Evolutionary conservation across 2,329 filamentous ascomycete species (phyloP), one percentile per base, ranked within the genome.

Genomic region (Pseudofabraea citricarpa): DNA sequence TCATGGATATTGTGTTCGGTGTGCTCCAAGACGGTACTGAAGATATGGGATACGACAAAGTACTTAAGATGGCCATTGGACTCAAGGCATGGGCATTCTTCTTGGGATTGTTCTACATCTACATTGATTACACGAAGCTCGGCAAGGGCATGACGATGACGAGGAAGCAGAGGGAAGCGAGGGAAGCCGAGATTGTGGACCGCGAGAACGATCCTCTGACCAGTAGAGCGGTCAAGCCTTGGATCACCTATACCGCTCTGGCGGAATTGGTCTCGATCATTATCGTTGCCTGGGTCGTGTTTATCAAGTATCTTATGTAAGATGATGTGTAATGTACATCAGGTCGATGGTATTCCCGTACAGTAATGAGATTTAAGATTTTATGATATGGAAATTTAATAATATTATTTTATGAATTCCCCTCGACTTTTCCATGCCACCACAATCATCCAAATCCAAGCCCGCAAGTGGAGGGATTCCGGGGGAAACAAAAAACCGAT

Each of bases 1-100:
- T 59, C 18, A 53, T 59, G 9, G 56, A 59, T 29, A 59, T 58
- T 53, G 57, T 58, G 40, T 48, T 56, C 6, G 55, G 56, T 2
- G 44, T 50, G 8, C 43, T 58, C 13, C 53, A 59, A n/a, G 56
- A 57, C 36, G 54, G 54, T 12, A 59, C 56, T 0, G 54, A 52
- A 6, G 50, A 48, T n/a, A 40, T 42, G 7, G 57, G 53, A 3
- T 59, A 59, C 27, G 51, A 58, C 40, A 47, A 50, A 1, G 56
- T 57, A 6, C 43, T 58, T 16, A 49, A 46, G 1, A 57, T 58
- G 22, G 57, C 58, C 20, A 55, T 58, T 2, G 54, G 51, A 7
- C 22, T 51, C 24, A 59, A 59, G 43, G 56, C 40, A 1, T n/a
- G 57, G 1, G 56, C 58, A 29, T 58, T 59, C n/a, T 56, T 52